Evolutionary conservation across 208 protist genomes (phyloP).

Genomic region (Leishmania major): DNA sequence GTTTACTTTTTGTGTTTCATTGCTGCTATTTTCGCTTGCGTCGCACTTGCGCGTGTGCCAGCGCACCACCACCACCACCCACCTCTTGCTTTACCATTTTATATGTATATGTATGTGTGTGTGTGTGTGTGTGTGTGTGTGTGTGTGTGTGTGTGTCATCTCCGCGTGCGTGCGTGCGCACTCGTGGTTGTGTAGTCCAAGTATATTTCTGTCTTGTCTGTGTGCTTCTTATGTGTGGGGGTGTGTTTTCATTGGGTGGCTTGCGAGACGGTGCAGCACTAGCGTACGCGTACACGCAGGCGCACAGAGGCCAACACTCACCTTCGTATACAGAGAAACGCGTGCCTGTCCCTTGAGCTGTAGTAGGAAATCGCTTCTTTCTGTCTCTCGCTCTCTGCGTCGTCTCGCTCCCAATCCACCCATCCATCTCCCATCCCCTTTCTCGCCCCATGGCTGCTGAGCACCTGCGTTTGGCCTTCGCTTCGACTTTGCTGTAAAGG

Average conservation of each 20-base stretch:
- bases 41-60: too few species aligned
- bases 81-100: background rate
- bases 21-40: too few species aligned
- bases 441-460: background rate
- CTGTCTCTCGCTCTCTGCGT: background rate
- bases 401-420: too few species aligned
- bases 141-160: background rate
- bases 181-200: background rate
- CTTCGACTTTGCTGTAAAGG: background rate
- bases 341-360: background rate
- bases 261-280: background rate
- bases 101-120: background rate
- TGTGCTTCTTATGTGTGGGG: too few species aligned
- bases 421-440: background rate
- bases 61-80: background rate
- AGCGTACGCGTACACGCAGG: background rate
- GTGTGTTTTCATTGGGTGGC: background rate
- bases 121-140: background rate
- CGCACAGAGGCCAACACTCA: background rate
- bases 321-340: background rate
- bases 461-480: too few species aligned
- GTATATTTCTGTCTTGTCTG: too few species aligned
- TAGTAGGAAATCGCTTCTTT: background rate
- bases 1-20: too few species aligned
- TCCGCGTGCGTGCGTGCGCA: background rate